These are phyloP conservation scores for Protomyces inundatus DNA, from an alignment of 1,139 yeast species.

Conservation along the genomic window DNA sequence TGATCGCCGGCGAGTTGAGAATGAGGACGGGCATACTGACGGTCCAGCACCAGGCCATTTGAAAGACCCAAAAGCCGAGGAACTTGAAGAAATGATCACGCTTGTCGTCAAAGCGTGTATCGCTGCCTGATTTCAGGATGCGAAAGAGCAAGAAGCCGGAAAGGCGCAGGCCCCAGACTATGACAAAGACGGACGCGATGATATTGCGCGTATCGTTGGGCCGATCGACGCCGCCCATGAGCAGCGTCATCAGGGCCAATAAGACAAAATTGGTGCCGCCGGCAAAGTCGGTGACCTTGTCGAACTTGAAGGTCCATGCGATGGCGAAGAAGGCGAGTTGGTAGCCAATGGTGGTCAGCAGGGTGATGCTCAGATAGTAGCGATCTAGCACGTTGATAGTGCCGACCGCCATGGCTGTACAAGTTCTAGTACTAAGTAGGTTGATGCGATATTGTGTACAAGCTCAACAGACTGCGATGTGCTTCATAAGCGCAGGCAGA, in stretches of 20 bases:
- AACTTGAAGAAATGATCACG: slow-evolving; percentile 23
- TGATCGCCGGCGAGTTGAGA: slow-evolving; percentile 15
- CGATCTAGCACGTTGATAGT: slow-evolving; percentile 18
- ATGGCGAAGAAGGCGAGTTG: slow-evolving; percentile 20
- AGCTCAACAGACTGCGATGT: too few species aligned
- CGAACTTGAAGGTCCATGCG: slow-evolving; percentile 26
- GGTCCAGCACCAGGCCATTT: slow-evolving; percentile 24
- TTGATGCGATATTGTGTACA: too few species aligned
- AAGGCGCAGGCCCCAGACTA: slow-evolving; percentile 22
- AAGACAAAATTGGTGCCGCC: slow-evolving; percentile 24
- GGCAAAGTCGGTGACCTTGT: slow-evolving; percentile 24
- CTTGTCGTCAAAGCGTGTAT: slow-evolving; percentile 22
- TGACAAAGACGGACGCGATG: slow-evolving; percentile 20
- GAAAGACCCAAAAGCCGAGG: slow-evolving; percentile 24
- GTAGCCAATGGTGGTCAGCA: slow-evolving; percentile 19
- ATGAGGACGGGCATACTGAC: slow-evolving; percentile 19
- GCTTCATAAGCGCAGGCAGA: too few species aligned
- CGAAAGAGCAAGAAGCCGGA: slow-evolving; percentile 24
- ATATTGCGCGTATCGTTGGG: slow-evolving; percentile 19
- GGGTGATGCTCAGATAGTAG: slow-evolving; percentile 16
- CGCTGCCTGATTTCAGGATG: slow-evolving; percentile 18
- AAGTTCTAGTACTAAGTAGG: too few species aligned
- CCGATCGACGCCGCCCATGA: slow-evolving; percentile 19
- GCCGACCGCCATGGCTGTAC: neutral
- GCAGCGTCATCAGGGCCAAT: slow-evolving; percentile 19